Evolutionary conservation across 345 rosid species (phyloP), one percentile per base, ranked within the genome.

Genomic region (Gossypioides kirkii): DNA sequence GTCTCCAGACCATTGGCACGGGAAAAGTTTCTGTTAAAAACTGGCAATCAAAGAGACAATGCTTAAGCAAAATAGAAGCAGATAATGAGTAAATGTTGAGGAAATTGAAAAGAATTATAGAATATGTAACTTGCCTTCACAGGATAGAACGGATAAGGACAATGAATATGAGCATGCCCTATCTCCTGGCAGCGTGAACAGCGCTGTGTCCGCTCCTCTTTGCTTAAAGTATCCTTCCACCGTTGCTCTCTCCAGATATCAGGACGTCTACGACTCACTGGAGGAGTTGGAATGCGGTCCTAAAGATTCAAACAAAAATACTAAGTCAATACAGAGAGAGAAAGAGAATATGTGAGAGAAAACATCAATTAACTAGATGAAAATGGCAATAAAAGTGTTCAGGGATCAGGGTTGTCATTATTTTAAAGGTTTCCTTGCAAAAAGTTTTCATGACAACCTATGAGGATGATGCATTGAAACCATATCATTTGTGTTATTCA

Each of bases 171-270:
- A 38, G 14, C 11, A 43, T 55, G 74, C 32, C 74, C 74, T 10
- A 22, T 56, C 64, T 71, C 74, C 5, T 42, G 22, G 64, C 74
- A 71, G 14, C 53, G 50, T 54, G 64, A 4, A 55, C 74, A 71
- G 50, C 2, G 12, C 14, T 71, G 64, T 42, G 25, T 71, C 41
- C 2, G 22, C 60, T 69, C 72, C 16, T 50, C 72, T 69, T 28
- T 50, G 72, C 46, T 50, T 28, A 69, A 50, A 50, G 14, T 50
- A 50, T 32, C 38, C 72, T 69, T 69, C 50, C 69, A 42, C 50
- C 10, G 69, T 20, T 64, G 69, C 60, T 50, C n/a, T 16, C 45
- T n/a, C 72, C 60, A 69, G 45, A 28, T 10, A 69, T 10, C 26
- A 50, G 17, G 26, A 17, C 0, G 6, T 26, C 6, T 16, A 6